Conservation (phyloP, 169 alveolate species). For the Condylostoma magnum region DNA sequence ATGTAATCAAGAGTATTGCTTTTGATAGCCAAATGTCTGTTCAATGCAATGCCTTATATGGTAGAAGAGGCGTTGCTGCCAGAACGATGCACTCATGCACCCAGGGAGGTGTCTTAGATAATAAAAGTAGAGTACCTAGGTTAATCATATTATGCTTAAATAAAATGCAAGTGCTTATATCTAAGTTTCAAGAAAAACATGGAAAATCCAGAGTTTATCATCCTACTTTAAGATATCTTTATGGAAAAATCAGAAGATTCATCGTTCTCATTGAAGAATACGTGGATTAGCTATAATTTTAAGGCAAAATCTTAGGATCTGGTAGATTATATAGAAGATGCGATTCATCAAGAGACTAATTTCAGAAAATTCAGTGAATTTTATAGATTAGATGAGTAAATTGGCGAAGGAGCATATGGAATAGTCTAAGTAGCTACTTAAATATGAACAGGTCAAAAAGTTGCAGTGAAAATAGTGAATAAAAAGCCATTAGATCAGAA, state of each 20-base stretch:
- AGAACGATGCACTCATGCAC: not conserved
- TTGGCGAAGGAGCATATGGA: slow-evolving; percentile 90
- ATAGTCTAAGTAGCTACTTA: slow-evolving; percentile 81
- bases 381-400: slow-evolving; percentile 34
- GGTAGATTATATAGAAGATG: not conserved
- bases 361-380: not conserved
- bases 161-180: not conserved
- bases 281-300: not conserved
- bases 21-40: not conserved
- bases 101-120: not conserved
- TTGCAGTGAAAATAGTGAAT: slow-evolving; percentile 80
- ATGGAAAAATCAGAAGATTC: not conserved
- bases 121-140: not conserved
- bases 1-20: not conserved
- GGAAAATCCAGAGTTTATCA: not conserved
- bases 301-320: not conserved
- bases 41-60: not conserved
- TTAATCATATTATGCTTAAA: not conserved
- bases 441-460: slow-evolving; percentile 76
- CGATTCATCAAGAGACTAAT: not conserved
- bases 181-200: not conserved
- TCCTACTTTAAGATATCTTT: not conserved
- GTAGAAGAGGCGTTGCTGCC: not conserved
- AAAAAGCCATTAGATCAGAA: slow-evolving; percentile 62
- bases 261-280: not conserved